These are phyloP conservation scores for Paraurostyla sp. DNA, from an alignment of 73 alveolate species.

Conservation along the genomic window DNA sequence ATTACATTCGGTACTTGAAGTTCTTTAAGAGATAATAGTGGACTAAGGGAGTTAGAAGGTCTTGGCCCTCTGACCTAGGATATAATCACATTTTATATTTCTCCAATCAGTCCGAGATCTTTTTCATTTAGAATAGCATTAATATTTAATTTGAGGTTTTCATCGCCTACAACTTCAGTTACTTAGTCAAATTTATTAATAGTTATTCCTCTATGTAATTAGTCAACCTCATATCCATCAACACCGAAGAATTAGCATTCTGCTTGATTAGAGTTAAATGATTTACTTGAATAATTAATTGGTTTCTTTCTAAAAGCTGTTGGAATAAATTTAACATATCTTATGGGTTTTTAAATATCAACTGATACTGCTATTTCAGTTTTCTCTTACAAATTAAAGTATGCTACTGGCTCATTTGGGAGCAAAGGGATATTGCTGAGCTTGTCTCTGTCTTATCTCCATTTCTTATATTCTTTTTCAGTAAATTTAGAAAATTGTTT, in stretches of 20 bases:
- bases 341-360: background rate
- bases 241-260: conserved; percentile 68
- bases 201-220: background rate
- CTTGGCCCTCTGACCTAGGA: background rate
- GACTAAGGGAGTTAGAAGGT: background rate
- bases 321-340: conserved; percentile 59
- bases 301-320: conserved; percentile 62
- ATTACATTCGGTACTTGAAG: background rate
- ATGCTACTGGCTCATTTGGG: conserved; percentile 64
- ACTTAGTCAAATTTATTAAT: background rate
- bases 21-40: background rate
- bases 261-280: conserved; percentile 25
- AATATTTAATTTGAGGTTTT: background rate
- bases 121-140: background rate
- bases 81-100: background rate
- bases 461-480: conserved; percentile 15
- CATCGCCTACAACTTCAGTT: background rate
- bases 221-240: conserved; percentile 29
- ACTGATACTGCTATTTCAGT: conserved; percentile 20
- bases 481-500: conserved; percentile 28
- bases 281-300: conserved; percentile 49
- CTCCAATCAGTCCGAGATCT: background rate
- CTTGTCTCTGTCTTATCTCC: conserved; percentile 42
- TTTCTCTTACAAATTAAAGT: conserved; percentile 56
- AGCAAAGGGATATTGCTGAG: conserved; percentile 2